These are phyloP conservation scores for Pezicula radicicola DNA, from an alignment of 2,329 filamentous ascomycete species.

Conservation along the genomic window DNA sequence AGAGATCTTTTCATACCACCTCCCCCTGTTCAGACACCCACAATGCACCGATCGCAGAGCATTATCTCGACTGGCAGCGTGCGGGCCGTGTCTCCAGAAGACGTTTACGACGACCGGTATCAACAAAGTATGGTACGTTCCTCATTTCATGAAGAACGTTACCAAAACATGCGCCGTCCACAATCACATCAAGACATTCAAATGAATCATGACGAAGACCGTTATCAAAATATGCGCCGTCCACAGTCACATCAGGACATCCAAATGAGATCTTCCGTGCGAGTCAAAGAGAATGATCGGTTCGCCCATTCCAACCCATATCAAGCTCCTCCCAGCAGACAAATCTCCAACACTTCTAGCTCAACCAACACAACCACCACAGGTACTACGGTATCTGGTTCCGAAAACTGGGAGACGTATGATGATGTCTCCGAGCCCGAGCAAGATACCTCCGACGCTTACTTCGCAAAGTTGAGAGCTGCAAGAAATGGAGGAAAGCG, in stretches of 20 bases:
- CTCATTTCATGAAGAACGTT: constrained; percentile 33
- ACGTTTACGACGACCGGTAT: constrained; percentile 74
- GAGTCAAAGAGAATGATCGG: constrained; percentile 30
- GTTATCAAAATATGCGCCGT: neutral
- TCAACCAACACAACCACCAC: constrained; percentile 35
- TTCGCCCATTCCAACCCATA: constrained; percentile 23
- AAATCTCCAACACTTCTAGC: constrained; percentile 65
- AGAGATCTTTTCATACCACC: constrained; percentile 68
- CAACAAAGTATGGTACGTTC: constrained; percentile 28
- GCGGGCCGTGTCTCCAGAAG: constrained; percentile 68
- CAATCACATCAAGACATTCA: too few relatives aligned
- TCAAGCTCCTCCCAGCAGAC: constrained; percentile 44
- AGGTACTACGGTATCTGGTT: constrained; percentile 70
- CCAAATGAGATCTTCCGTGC: constrained; percentile 37
- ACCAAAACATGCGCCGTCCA: neutral
- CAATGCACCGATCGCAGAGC: constrained; percentile 47
- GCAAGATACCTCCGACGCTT: constrained; percentile 76
- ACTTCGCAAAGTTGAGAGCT: constrained; percentile 77
- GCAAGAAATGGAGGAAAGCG: constrained; percentile 58
- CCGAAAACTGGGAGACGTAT: constrained; percentile 98
- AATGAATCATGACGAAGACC: too few relatives aligned
- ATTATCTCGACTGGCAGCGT: constrained; percentile 52
- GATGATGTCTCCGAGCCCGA: constrained; percentile 79
- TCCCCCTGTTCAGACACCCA: constrained; percentile 45
- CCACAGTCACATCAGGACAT: constrained; percentile 5